A percentile compares a stretch with the other conserved stretches of the same genome.
Conservation (phyloP, 345 rosid species). For the Laguncularia racemosa region DNA sequence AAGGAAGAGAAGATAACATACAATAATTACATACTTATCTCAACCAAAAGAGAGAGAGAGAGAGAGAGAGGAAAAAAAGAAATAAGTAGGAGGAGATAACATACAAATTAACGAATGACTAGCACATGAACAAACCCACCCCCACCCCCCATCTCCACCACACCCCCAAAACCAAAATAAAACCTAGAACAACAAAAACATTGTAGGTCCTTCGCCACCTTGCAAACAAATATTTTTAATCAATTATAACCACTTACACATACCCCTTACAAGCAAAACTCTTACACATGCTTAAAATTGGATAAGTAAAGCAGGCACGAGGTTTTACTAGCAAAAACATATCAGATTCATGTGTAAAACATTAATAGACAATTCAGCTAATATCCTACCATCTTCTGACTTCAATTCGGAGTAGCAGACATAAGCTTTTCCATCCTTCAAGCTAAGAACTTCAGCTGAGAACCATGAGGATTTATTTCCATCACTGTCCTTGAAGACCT, state of each 20-base stretch:
- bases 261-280: neutral
- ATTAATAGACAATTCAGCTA: neutral
- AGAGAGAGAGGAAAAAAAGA: no score
- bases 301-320: neutral
- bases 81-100: neutral
- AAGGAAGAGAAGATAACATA: slow-evolving; percentile 14
- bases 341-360: no score
- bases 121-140: neutral
- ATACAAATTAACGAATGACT: neutral
- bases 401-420: slow-evolving; percentile 62
- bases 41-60: no score
- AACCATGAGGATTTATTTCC: slow-evolving; percentile 76
- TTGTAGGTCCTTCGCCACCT: no score
- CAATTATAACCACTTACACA: slow-evolving; percentile 1
- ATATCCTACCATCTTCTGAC: slow-evolving; percentile 43
- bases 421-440: slow-evolving; percentile 72
- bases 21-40: no score
- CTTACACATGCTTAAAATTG: neutral
- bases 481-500: slow-evolving; percentile 80
- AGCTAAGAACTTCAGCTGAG: slow-evolving; percentile 55
- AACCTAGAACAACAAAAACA: no score
- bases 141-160: no score
- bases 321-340: neutral
- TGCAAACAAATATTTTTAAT: neutral
- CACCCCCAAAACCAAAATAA: no score